Base-by-base conservation (phyloP, 2,329 filamentous ascomycete genomes). In the Orbilia oligospora region DNA sequence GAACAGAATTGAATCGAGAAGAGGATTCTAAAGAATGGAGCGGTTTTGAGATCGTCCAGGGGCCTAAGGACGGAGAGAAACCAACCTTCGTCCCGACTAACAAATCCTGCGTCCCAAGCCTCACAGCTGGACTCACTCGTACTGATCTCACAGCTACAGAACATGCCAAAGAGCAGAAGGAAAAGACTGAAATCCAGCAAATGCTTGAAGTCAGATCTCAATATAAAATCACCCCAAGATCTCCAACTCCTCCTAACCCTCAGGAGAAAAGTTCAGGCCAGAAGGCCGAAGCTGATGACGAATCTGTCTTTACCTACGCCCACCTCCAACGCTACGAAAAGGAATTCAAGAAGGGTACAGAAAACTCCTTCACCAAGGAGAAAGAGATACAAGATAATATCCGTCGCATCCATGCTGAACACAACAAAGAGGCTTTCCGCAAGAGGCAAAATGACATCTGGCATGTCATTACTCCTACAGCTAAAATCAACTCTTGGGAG, bases 391-490 rank as follows among this genome's bases (percentile, higher is more conserved):
- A 51, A 1, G 18, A 55, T 0, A 10, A 41, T 16, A 69, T 76
- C 30, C 49, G 51, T 33, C 36, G 46, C 18, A 14, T 1, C 1
- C 49, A 73, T 33, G 36, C 18, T 4, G 12, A 49, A 5, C 38
- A 61, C 49, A 14, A 14, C 38, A 1, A 20, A 1, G 46, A 72
- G n/a, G 8, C 12, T 0, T 9, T 16, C 0, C 20, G 22, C 5
- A 44, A n/a, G 9, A 61, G 49, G 2, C 36, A 73, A 12, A 22
- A 49, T 18, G 22, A 41, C 24, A 53, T 41, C 24, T 73, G 70
- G 70, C 48, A 67, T 20, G 24, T 18, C 3, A 20, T 12, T 1
- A 30, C 12, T 16, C 38, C 38, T 14, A 41, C 8, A 36, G 5
- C 10, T 2, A 41, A n/a, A 24, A 27, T 6, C 24, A 51, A 51